These are phyloP conservation scores for Pseudogymnoascus destructans DNA, from an alignment of 2,329 filamentous ascomycete genomes.

Conservation along the genomic window DNA sequence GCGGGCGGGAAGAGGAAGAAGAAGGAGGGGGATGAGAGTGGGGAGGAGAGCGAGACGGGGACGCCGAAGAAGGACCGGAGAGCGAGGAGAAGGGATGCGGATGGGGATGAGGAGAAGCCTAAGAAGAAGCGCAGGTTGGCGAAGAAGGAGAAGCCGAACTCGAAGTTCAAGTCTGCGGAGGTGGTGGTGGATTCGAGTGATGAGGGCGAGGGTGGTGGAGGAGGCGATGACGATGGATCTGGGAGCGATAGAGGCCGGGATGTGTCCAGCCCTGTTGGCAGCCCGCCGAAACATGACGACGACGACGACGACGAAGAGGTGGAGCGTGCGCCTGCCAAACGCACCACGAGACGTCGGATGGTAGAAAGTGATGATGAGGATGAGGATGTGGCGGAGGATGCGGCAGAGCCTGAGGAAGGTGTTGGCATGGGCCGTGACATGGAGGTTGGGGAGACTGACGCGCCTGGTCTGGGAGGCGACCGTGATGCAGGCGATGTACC, in stretches of 20 bases:
- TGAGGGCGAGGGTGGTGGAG: background rate
- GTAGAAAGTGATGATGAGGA: conserved; percentile 22
- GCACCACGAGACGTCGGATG: conserved; percentile 28
- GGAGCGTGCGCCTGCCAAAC: background rate
- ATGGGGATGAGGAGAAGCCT: conserved; percentile 27
- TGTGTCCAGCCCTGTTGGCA: background rate
- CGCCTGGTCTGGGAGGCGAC: background rate
- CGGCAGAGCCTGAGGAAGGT: background rate
- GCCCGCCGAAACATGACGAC: background rate
- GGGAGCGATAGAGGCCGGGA: conserved; percentile 1
- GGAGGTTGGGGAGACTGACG: background rate
- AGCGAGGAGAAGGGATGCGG: conserved; percentile 17
- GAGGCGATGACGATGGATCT: conserved; percentile 4
- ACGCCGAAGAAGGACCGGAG: conserved; percentile 18
- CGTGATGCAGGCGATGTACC: background rate
- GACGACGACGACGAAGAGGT: background rate
- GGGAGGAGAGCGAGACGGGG: conserved; percentile 24
- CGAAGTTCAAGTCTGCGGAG: conserved; percentile 6
- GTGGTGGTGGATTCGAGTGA: conserved; percentile 7
- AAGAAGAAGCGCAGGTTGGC: conserved; percentile 27
- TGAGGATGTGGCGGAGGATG: background rate
- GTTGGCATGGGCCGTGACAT: background rate
- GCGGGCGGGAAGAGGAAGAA: conserved; percentile 31
- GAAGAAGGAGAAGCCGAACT: conserved; percentile 21
- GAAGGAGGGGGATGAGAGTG: conserved; percentile 27